Conservation (phyloP, 805 yeast genomes). For the Sugiyamaella americana region DNA sequence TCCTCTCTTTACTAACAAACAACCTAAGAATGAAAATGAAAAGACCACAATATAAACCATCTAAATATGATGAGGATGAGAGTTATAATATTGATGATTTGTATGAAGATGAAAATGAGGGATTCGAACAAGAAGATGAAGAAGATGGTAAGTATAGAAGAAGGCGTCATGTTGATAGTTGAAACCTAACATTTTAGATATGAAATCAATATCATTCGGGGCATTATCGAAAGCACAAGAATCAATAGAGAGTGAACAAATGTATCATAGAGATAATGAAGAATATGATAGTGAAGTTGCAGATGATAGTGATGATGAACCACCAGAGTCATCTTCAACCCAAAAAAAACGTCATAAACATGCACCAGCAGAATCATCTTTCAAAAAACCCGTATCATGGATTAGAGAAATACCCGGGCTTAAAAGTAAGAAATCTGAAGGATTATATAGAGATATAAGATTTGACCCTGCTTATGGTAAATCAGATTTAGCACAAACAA, state of each 20-base stretch:
- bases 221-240: slow-evolving; percentile 26
- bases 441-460: slow-evolving; percentile 71
- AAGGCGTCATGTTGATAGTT: background rate
- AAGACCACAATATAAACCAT: slow-evolving; percentile 9
- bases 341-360: slow-evolving; percentile 54
- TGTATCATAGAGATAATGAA: slow-evolving; percentile 1
- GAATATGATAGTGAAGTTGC: slow-evolving; percentile 5
- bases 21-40: background rate
- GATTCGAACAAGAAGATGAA: slow-evolving; percentile 1
- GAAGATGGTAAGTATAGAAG: slow-evolving; percentile 6
- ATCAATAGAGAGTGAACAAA: slow-evolving; percentile 13
- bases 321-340: slow-evolving; percentile 11
- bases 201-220: slow-evolving; percentile 24
- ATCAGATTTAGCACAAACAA: slow-evolving; percentile 58
- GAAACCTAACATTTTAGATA: slow-evolving; percentile 1
- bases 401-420: slow-evolving; percentile 60
- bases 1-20: no score
- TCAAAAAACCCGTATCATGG: slow-evolving; percentile 63
- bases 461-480: slow-evolving; percentile 88
- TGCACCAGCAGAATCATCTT: slow-evolving; percentile 77
- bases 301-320: slow-evolving; percentile 17
- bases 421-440: slow-evolving; percentile 27
- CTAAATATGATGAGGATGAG: background rate
- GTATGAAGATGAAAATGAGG: slow-evolving; percentile 6
- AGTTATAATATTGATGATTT: background rate